phyloP scores from a whole-genome alignment of 768 basidiomycete genomes.

The Porpolomopsis calyptriformis region DNA sequence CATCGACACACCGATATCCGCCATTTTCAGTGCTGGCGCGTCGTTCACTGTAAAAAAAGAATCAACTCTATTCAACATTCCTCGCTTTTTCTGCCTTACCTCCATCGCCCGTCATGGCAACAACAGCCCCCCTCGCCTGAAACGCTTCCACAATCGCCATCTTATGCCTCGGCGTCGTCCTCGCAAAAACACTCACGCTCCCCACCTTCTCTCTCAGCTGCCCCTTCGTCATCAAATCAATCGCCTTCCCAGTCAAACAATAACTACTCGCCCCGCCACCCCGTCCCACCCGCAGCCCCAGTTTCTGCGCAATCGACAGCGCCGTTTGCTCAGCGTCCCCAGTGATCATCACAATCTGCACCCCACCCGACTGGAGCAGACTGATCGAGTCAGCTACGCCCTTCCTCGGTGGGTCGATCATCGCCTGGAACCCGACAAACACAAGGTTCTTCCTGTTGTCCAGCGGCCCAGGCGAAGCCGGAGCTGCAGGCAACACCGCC shows the following conservation, averaged over 20 bases:
- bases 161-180: conserved; percentile 95
- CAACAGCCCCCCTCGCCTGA: conserved; percentile 79
- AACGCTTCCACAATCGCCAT: conserved; percentile 96
- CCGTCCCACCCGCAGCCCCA: conserved; percentile 72
- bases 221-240: conserved; percentile 73
- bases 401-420: conserved; percentile 89
- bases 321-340: conserved; percentile 92
- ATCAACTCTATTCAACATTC: conserved; percentile 4
- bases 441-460: conserved; percentile 49
- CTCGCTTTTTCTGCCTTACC: conserved; percentile 40
- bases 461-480: conserved; percentile 10
- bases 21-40: conserved; percentile 94
- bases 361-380: conserved; percentile 71
- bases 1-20: conserved; percentile 97
- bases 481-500: conserved; percentile 11
- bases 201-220: conserved; percentile 80
- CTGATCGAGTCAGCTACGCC: conserved; percentile 88
- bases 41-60: conserved; percentile 59
- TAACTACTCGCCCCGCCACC: conserved; percentile 24
- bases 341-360: conserved; percentile 98
- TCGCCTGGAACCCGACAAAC: conserved; percentile 89
- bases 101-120: conserved; percentile 97
- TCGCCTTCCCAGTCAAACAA: conserved; percentile 69
- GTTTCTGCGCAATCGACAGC: conserved; percentile 72
- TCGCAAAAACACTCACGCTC: conserved; percentile 78